Base-by-base conservation (phyloP, 2,329 filamentous ascomycete species). In the Trichoderma guizhouense region DNA sequence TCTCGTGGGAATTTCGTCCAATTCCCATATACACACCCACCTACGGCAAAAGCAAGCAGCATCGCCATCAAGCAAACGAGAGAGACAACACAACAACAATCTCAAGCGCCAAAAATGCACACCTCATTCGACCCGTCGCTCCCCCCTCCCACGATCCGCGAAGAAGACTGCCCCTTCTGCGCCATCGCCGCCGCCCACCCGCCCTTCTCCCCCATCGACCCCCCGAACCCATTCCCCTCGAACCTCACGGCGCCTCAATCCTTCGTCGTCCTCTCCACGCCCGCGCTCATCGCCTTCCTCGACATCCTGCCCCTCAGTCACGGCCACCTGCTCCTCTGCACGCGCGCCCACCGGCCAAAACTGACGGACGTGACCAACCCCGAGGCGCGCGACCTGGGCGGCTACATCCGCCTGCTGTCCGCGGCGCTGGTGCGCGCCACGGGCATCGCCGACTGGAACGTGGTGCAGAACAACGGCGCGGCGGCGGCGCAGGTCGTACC, bases 401-500 rank as follows among this genome's bases (percentile, higher is more conserved):
- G 81, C 73, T 88, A 86, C 84, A 87, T 97, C 32, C 90, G 93
- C 39, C 81, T 95, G 4, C 84, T 98, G 3, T 93, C 92, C 21
- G 84, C 88, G 24, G 92, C 93, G 0, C 86, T 97, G 47, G 87
- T 90, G 36, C 86, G 85, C 66, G 89, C 90, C 0, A 93, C 91
- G 3, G 92, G 91, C 11, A 88, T 93, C 1, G 86, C 86, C 65
- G 95, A 98, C 82, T 98, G 95, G 92, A 99, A 99, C 81, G 90
- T 98, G 34, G 93, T 98, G 70, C 95, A 98, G 84, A 98, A 98
- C 80, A 98, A 98, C 77, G 94, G 95, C 18, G 91, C 91, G 4
- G 89, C 94, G 36, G 95, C 95, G 2, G 94, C 94, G 2, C 95
- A 98, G 83, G 94, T 97, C 18, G 94, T 98, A 2, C 92, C 92